A percentile compares a stretch with the other conserved stretches of the same genome.
phyloP scores from a whole-genome alignment of 345 rosid species.

The Eucalyptus polyanthemos region DNA sequence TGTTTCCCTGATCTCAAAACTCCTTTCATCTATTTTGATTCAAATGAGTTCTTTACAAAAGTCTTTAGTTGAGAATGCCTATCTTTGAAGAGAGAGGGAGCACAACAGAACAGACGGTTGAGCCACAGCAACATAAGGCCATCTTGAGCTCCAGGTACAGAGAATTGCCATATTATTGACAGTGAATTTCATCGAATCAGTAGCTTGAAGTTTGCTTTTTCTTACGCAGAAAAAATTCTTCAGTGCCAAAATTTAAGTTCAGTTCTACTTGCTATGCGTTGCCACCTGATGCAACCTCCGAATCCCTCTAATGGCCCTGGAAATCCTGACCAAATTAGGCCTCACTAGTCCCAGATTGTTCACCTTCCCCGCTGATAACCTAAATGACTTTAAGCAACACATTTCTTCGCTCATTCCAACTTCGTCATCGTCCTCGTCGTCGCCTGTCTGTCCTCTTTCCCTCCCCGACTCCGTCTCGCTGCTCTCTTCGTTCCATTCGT shows the following conservation, averaged over 20 bases:
- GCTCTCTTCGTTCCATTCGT: slow-evolving; percentile 17
- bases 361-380: slow-evolving; percentile 85
- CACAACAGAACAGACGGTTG: too few species aligned
- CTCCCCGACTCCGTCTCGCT: slow-evolving; percentile 10
- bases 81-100: not conserved
- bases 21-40: not conserved
- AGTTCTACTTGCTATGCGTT: slow-evolving; percentile 1
- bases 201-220: not conserved
- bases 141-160: too few species aligned
- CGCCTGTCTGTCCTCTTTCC: slow-evolving; percentile 13
- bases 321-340: slow-evolving; percentile 56
- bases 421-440: slow-evolving; percentile 39
- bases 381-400: slow-evolving; percentile 78
- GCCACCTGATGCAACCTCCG: slow-evolving; percentile 61
- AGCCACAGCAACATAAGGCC: too few species aligned
- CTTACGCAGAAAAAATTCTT: not conserved
- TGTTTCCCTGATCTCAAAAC: not conserved
- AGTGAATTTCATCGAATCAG: not conserved
- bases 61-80: not conserved
- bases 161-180: not conserved
- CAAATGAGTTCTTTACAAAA: not conserved
- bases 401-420: slow-evolving; percentile 16
- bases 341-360: slow-evolving; percentile 55
- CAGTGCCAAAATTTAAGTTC: not conserved
- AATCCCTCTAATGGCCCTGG: slow-evolving; percentile 60